Conservation (phyloP, 441 rosid species). For the Adansonia madagascariensis region DNA sequence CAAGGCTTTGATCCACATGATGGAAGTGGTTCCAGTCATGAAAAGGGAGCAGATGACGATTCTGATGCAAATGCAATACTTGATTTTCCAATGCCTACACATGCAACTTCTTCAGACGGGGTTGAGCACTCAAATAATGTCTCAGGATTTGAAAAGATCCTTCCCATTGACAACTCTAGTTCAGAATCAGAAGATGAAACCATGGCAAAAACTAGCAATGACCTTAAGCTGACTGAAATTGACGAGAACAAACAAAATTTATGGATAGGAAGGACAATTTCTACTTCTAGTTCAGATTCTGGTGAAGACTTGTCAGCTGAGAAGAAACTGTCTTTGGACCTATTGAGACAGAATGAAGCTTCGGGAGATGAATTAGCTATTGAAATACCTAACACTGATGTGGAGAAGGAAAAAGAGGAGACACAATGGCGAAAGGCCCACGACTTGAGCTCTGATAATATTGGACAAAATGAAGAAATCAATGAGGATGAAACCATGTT, state of each 20-base stretch:
- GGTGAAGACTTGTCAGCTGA: neutral
- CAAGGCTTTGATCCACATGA: conserved; percentile 31
- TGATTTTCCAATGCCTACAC: neutral
- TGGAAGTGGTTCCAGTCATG: conserved; percentile 12
- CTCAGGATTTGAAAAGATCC: conserved; percentile 19
- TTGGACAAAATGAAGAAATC: neutral
- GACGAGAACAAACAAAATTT: conserved; percentile 21
- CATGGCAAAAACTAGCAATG: neutral
- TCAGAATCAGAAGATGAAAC: conserved; percentile 33
- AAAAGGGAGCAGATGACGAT: conserved; percentile 12
- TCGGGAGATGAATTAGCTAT: neutral
- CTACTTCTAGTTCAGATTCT: conserved; percentile 28
- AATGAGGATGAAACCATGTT: conserved; percentile 23
- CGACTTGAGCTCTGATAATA: conserved; percentile 17
- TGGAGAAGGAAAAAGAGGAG: neutral
- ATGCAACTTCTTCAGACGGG: neutral
- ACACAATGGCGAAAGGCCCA: neutral
- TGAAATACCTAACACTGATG: neutral
- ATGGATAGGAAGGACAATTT: conserved; percentile 18
- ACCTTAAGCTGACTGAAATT: conserved; percentile 9
- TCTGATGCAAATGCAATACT: conserved; percentile 26
- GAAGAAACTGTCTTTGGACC: neutral
- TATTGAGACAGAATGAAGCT: conserved; percentile 2
- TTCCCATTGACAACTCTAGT: conserved; percentile 13
- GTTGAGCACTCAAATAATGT: too few relatives aligned